Conservation (phyloP, 2,329 filamentous ascomycete genomes). For the Xylariaceae sp. region DNA sequence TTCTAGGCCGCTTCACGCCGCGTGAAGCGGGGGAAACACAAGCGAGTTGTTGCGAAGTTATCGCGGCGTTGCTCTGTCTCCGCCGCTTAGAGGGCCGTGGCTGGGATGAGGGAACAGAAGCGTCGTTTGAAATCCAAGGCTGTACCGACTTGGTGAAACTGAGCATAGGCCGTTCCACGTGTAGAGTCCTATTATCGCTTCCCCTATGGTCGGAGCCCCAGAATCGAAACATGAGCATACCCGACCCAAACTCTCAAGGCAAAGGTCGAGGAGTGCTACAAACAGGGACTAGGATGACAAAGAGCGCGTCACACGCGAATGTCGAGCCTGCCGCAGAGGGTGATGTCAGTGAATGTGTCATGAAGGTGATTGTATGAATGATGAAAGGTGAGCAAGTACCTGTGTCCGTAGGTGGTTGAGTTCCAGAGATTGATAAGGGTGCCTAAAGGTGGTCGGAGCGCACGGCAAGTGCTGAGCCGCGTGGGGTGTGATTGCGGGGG, state of each 20-base stretch:
- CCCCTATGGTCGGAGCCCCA: conserved; percentile 55
- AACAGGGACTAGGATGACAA: conserved; percentile 6
- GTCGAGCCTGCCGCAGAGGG: neutral
- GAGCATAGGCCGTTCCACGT: conserved; percentile 39
- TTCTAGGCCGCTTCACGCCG: conserved; percentile 41
- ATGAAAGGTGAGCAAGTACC: conserved; percentile 1
- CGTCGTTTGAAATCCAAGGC: conserved; percentile 31
- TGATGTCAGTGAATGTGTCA: too few species aligned
- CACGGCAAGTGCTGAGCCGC: conserved; percentile 7
- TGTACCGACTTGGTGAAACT: conserved; percentile 33
- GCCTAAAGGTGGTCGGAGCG: conserved; percentile 23
- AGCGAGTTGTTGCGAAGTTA: conserved; percentile 28
- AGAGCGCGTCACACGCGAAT: conserved; percentile 7
- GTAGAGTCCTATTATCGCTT: conserved; percentile 45
- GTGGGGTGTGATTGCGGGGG: neutral
- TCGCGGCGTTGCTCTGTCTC: conserved; percentile 32
- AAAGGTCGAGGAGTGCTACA: conserved; percentile 11
- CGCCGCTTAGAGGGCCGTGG: conserved; percentile 30
- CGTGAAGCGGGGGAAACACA: conserved; percentile 28
- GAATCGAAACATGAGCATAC: conserved; percentile 57
- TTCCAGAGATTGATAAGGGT: conserved; percentile 1
- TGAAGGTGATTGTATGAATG: neutral
- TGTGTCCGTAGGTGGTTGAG: neutral
- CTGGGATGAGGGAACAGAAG: conserved; percentile 23
- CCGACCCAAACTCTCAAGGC: conserved; percentile 26